phyloP scores from a whole-genome alignment of 148 eudicot genomes.

The Chenopodium suecicum region DNA sequence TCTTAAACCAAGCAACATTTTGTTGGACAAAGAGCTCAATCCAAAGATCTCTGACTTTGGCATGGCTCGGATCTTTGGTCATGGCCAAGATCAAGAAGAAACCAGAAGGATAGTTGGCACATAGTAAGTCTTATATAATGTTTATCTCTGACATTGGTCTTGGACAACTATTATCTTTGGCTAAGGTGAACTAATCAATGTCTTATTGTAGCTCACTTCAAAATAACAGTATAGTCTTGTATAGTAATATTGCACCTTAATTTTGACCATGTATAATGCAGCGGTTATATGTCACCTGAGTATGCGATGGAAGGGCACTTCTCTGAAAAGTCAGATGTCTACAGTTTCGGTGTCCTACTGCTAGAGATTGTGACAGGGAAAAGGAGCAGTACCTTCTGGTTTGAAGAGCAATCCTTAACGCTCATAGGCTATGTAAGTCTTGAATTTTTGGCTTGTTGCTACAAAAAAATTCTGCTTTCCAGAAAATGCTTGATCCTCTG shows the following conservation, averaged over 20 bases:
- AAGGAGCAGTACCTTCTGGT: conserved; percentile 28
- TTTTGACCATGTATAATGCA: background rate
- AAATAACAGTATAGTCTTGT: background rate
- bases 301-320: conserved; percentile 38
- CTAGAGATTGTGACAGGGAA: conserved; percentile 30
- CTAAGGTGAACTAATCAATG: too few relatives aligned
- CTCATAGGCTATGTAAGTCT: conserved; percentile 34
- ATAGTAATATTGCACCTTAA: too few relatives aligned
- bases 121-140: conserved; percentile 22
- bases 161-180: too few relatives aligned
- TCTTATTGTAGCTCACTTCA: too few relatives aligned
- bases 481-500: too few relatives aligned
- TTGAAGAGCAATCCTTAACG: conserved; percentile 30
- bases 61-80: conserved; percentile 34
- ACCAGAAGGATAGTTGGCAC: conserved; percentile 35
- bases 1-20: conserved; percentile 23
- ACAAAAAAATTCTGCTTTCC: too few relatives aligned
- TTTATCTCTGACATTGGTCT: too few relatives aligned
- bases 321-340: conserved; percentile 37
- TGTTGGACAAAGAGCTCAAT: conserved; percentile 32
- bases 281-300: conserved; percentile 12
- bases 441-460: background rate
- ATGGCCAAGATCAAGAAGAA: conserved; percentile 29
- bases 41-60: conserved; percentile 38
- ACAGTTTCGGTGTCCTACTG: conserved; percentile 33